Percentiles rank a stretch among this genome's conserved stretches.
Conservation (phyloP, 805 yeast genomes). For the Wickerhamiella azyma region DNA sequence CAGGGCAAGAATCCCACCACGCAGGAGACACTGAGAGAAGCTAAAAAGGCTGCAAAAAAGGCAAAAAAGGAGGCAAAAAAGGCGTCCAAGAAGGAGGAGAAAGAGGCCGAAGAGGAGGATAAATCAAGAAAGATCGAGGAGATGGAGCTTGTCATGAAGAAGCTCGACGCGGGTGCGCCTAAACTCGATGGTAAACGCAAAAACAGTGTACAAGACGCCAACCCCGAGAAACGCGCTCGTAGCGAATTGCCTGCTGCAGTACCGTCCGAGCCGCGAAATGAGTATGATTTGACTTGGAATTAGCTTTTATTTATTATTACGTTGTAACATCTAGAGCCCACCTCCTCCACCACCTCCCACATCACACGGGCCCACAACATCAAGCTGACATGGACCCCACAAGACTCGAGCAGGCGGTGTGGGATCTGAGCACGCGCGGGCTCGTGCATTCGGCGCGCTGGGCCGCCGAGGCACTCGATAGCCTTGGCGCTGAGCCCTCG, state of each 20-base stretch:
- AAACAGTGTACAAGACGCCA: too few relatives aligned
- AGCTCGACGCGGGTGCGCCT: background rate
- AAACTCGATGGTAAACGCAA: background rate
- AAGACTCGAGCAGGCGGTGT: slow-evolving; percentile 25
- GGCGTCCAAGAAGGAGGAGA: background rate
- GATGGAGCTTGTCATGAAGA: too few relatives aligned
- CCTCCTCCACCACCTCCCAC: too few relatives aligned
- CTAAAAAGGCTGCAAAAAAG: background rate
- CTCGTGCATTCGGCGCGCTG: slow-evolving; percentile 60
- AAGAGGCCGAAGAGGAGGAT: background rate
- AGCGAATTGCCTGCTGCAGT: too few relatives aligned
- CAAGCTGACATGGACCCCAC: background rate
- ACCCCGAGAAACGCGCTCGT: too few relatives aligned
- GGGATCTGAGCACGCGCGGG: slow-evolving; percentile 40
- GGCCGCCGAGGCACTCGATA: slow-evolving; percentile 63
- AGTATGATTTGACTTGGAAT: too few relatives aligned
- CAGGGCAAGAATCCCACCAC: too few relatives aligned
- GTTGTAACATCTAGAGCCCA: too few relatives aligned
- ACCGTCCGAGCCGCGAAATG: too few relatives aligned
- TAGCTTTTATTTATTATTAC: too few relatives aligned
- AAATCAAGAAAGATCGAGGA: too few relatives aligned
- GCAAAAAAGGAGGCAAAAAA: background rate
- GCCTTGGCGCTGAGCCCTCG: slow-evolving; percentile 29
- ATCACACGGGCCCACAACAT: background rate
- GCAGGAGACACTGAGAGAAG: too few relatives aligned